Conservation (phyloP, 1,284 basidiomycete species). For the Ganoderma multipileum region DNA sequence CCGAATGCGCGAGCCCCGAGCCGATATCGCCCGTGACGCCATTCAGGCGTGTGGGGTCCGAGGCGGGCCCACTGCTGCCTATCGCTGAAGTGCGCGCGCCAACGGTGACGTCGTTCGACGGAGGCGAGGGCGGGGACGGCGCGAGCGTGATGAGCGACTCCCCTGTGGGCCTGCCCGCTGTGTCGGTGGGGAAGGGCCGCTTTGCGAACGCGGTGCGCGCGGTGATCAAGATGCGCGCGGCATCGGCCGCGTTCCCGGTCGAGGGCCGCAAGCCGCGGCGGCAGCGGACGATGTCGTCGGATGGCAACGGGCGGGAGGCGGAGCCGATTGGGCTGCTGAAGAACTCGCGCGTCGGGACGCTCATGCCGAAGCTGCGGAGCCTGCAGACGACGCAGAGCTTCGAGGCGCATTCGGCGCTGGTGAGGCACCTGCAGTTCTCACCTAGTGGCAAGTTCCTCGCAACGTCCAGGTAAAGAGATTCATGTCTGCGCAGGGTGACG, state of each 20-base stretch:
- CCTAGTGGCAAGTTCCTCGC: constrained; percentile 74
- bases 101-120: constrained; percentile 34
- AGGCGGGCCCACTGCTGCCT: constrained; percentile 29
- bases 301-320: constrained; percentile 26
- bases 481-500: no score
- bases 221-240: constrained; percentile 53
- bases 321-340: constrained; percentile 49
- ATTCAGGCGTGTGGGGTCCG: constrained; percentile 26
- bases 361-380: constrained; percentile 64
- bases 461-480: constrained; percentile 63
- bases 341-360: constrained; percentile 58
- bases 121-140: constrained; percentile 33
- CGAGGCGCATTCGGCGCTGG: constrained; percentile 68
- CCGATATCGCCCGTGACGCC: constrained; percentile 34
- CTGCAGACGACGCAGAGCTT: constrained; percentile 67
- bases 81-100: constrained; percentile 32
- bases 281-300: constrained; percentile 55
- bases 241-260: constrained; percentile 38
- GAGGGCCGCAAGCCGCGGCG: constrained; percentile 42
- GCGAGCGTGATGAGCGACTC: constrained; percentile 10
- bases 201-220: constrained; percentile 53
- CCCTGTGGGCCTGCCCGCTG: not conserved
- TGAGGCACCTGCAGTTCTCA: constrained; percentile 75
- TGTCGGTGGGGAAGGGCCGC: constrained; percentile 40
- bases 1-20: constrained; percentile 35